A percentile compares a stretch with the other conserved stretches of the same genome.
phyloP scores from a whole-genome alignment of 331 rosid species.

The Arachis monticola region DNA sequence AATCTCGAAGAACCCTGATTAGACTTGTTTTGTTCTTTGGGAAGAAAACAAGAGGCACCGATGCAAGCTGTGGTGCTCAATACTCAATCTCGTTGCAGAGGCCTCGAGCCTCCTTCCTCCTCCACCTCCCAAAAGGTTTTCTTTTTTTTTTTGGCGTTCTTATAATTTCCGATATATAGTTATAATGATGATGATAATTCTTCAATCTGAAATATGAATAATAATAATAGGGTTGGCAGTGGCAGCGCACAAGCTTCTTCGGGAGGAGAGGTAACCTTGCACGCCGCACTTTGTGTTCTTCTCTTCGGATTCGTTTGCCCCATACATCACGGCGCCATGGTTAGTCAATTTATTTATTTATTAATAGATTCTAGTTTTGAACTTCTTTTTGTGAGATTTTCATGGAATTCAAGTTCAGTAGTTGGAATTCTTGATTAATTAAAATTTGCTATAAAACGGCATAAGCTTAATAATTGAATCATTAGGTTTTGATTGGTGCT shows the following conservation, averaged over 20 bases:
- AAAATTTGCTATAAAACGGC: not conserved
- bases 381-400: conserved; percentile 22
- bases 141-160: not conserved
- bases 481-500: not conserved
- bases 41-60: not conserved
- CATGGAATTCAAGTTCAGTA: not conserved
- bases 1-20: not conserved
- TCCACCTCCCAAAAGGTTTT: conserved; percentile 33
- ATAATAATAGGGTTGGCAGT: conserved; percentile 34
- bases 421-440: not conserved
- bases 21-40: conserved; percentile 2
- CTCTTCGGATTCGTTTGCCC: conserved; percentile 31
- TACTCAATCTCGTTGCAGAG: conserved; percentile 42
- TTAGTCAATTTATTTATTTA: conserved; percentile 19
- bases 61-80: conserved; percentile 57
- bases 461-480: not conserved
- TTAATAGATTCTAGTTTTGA: not conserved
- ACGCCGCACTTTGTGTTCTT: conserved; percentile 20
- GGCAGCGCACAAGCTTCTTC: conserved; percentile 44
- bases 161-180: not conserved
- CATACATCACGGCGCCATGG: conserved; percentile 31
- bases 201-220: not conserved
- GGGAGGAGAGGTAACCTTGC: conserved; percentile 8
- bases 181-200: not conserved
- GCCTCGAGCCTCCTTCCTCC: conserved; percentile 29